A percentile compares a stretch with the other conserved stretches of the same genome.
Evolutionary conservation across 1,284 basidiomycete species (phyloP).

Genomic region (Dichomitus squalens): DNA sequence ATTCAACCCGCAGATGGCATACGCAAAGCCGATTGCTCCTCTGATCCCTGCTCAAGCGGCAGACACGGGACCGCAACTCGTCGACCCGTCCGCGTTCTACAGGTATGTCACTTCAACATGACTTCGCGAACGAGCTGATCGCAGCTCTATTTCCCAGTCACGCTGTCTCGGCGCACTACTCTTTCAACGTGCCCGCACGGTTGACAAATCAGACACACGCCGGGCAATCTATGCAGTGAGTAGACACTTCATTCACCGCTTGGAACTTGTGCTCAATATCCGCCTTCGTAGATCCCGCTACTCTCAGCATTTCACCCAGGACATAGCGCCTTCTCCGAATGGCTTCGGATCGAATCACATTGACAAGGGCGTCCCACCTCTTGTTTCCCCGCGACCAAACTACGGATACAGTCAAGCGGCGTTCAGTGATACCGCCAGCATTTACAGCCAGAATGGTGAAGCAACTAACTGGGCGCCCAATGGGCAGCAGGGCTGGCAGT

Average conservation of each 20-base stretch:
- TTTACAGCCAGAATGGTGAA: background rate
- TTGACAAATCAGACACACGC: slow-evolving; percentile 3
- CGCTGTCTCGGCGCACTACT: slow-evolving; percentile 29
- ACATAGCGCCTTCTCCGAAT: background rate
- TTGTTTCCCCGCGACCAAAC: slow-evolving; percentile 18
- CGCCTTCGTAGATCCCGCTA: background rate
- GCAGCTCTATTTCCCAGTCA: slow-evolving; percentile 11
- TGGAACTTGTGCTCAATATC: background rate
- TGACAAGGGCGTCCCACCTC: background rate
- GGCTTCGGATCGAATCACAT: background rate
- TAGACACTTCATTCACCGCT: background rate
- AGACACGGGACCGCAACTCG: slow-evolving; percentile 19
- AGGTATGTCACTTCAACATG: slow-evolving; percentile 41
- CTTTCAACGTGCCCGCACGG: slow-evolving; percentile 14
- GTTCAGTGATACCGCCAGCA: slow-evolving; percentile 8
- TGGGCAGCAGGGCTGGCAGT: slow-evolving; percentile 5
- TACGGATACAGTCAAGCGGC: slow-evolving; percentile 16
- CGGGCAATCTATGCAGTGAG: slow-evolving; percentile 6
- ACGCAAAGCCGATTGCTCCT: slow-evolving; percentile 30
- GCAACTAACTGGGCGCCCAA: background rate
- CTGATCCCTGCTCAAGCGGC: slow-evolving; percentile 7
- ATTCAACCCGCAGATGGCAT: slow-evolving; percentile 53
- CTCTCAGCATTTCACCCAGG: background rate
- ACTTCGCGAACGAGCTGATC: background rate
- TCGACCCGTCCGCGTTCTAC: slow-evolving; percentile 52